Percentiles rank a stretch among this genome's conserved stretches.
These are phyloP conservation scores for Talaromyces nanjingensis DNA, from an alignment of 495 filamentous ascomycete genomes.

Conservation along the genomic window DNA sequence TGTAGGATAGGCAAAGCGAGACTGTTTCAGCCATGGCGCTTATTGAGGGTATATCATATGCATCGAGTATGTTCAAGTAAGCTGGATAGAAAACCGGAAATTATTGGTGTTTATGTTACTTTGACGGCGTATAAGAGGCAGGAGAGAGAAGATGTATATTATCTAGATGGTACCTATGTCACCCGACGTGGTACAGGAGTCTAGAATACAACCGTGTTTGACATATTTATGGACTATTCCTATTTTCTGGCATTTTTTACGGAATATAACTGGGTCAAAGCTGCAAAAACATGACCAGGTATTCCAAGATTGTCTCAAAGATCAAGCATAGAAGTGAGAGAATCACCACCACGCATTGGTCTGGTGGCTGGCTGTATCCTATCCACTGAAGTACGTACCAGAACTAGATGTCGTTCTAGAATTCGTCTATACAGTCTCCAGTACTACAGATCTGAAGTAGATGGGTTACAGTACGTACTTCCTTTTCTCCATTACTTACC, in stretches of 20 bases:
- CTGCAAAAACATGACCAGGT: neutral
- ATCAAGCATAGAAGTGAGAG: neutral
- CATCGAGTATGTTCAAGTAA: neutral
- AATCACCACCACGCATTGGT: neutral
- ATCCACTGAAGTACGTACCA: neutral
- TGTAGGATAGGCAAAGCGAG: neutral
- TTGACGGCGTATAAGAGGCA: neutral
- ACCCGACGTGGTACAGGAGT: neutral
- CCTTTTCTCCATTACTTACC: neutral
- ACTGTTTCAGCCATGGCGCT: slow-evolving; percentile 1
- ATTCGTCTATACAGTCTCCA: neutral
- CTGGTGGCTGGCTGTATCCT: neutral
- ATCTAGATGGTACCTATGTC: neutral
- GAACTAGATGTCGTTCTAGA: neutral
- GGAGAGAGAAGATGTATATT: neutral
- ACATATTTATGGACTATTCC: neutral
- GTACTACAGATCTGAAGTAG: neutral
- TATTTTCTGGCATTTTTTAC: neutral
- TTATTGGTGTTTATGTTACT: neutral
- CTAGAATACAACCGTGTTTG: neutral
- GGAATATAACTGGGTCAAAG: neutral
- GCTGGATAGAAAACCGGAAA: neutral
- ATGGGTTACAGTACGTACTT: neutral
- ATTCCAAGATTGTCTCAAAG: neutral
- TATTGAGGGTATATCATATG: neutral